Percentiles rank a stretch among this genome's conserved stretches.
Evolutionary conservation across 306 rosid species (phyloP).

Genomic region (Astragalus membranaceus): DNA sequence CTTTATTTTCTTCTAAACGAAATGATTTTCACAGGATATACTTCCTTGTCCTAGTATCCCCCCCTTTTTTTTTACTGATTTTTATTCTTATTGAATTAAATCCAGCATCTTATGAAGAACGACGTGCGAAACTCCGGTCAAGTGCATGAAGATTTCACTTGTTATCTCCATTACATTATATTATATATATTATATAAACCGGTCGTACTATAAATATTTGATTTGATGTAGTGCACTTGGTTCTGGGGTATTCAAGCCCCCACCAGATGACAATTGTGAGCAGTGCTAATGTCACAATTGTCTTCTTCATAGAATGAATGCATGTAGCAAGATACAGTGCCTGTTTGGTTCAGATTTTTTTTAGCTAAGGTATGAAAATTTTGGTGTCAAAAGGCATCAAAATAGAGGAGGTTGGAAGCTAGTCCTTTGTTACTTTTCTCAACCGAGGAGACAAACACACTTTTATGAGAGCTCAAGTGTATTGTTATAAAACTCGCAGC

Average conservation of each 20-base stretch:
- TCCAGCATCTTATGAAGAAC: constrained; percentile 83
- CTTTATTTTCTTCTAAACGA: not conserved
- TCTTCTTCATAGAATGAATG: not conserved
- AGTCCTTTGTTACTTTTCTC: too few species aligned
- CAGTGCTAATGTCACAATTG: not conserved
- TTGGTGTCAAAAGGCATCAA: too few species aligned
- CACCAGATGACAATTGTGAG: not conserved
- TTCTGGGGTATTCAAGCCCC: not conserved
- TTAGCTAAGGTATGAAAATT: too few species aligned
- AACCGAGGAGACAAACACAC: too few species aligned
- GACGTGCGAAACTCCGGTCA: constrained; percentile 52
- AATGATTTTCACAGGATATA: not conserved
- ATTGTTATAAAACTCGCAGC: too few species aligned
- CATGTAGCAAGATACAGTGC: not conserved
- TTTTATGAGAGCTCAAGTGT: too few species aligned
- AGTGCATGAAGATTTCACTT: constrained; percentile 22
- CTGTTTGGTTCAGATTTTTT: too few species aligned
- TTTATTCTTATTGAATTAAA: constrained; percentile 20
- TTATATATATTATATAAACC: not conserved
- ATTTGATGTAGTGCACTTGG: not conserved
- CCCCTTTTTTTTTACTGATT: not conserved
- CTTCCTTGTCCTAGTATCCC: not conserved
- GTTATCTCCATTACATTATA: not conserved
- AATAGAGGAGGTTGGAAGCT: too few species aligned
- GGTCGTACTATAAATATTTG: not conserved